These are phyloP conservation scores for Rhynchosporium secalis DNA, from an alignment of 2,329 filamentous ascomycete genomes.

Conservation along the genomic window DNA sequence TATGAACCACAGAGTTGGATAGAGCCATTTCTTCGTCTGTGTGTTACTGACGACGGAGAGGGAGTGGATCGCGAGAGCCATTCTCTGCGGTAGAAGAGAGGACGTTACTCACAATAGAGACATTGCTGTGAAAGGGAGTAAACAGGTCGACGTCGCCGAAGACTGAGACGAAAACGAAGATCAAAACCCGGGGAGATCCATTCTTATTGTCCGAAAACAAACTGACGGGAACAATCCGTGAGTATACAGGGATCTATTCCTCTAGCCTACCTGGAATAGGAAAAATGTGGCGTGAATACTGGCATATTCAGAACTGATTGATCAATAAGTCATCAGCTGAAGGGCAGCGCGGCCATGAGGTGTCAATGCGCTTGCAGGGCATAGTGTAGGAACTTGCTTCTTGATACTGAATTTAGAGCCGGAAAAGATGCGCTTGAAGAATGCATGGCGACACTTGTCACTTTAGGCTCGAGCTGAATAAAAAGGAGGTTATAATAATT, in stretches of 20 bases:
- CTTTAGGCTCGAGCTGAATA: neutral
- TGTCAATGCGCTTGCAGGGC: neutral
- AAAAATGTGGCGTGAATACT: conserved; percentile 7
- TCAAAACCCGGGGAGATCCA: neutral
- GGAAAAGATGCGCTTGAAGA: neutral
- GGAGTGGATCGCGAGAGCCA: conserved; percentile 9
- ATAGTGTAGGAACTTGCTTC: neutral
- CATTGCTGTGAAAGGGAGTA: conserved; percentile 1
- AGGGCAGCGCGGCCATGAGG: neutral
- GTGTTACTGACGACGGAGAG: conserved; percentile 8
- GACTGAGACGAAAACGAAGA: neutral
- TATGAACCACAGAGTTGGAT: conserved; percentile 22
- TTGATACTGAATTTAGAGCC: neutral
- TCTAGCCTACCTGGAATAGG: neutral
- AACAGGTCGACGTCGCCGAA: neutral
- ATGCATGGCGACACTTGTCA: neutral
- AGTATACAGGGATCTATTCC: neutral
- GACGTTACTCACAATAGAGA: neutral
- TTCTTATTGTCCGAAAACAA: neutral
- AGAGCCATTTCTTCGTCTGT: conserved; percentile 22
- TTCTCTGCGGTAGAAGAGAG: neutral
- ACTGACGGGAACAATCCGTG: neutral
- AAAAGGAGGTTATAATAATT: neutral
- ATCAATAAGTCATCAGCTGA: neutral
- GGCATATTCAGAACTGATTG: neutral